Percentiles rank a stretch among this genome's conserved stretches.
Evolutionary conservation across 2,329 filamentous ascomycete species (phyloP).

Genomic region (Endothia cerciana): DNA sequence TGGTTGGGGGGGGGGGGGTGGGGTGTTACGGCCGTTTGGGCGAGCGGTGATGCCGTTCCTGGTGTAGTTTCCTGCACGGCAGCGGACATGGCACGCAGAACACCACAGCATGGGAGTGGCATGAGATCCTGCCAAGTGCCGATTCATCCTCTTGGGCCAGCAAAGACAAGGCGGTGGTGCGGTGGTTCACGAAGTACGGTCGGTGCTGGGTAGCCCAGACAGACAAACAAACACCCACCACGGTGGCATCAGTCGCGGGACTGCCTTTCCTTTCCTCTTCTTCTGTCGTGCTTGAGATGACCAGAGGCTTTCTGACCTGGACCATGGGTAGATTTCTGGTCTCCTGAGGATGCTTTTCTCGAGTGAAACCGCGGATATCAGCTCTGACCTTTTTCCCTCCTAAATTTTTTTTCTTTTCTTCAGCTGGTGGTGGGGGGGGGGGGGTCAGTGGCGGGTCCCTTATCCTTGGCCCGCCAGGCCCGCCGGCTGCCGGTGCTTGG

Average conservation of each 20-base stretch:
- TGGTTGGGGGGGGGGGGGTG: neutral
- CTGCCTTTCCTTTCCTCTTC: neutral
- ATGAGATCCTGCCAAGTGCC: conserved; percentile 12
- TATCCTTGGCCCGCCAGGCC: neutral
- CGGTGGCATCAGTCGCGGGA: no score
- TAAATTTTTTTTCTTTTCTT: no score
- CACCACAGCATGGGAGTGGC: conserved; percentile 15
- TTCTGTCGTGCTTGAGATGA: no score
- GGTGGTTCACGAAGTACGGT: neutral
- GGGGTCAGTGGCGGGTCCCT: neutral
- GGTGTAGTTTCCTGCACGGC: conserved; percentile 1
- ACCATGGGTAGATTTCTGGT: no score
- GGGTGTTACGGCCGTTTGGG: conserved; percentile 26
- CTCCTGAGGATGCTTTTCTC: no score
- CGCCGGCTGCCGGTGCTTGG: neutral
- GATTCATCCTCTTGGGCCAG: neutral
- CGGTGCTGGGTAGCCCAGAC: neutral
- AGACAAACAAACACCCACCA: neutral
- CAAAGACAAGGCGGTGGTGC: neutral
- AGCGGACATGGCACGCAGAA: conserved; percentile 15
- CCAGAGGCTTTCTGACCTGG: no score
- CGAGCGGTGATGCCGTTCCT: conserved; percentile 6
- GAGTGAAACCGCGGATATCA: no score
- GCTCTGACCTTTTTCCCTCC: no score
- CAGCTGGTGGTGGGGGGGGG: no score